Conservation (phyloP, 495 filamentous ascomycete genomes). For the Thermochaetoides thermophila region DNA sequence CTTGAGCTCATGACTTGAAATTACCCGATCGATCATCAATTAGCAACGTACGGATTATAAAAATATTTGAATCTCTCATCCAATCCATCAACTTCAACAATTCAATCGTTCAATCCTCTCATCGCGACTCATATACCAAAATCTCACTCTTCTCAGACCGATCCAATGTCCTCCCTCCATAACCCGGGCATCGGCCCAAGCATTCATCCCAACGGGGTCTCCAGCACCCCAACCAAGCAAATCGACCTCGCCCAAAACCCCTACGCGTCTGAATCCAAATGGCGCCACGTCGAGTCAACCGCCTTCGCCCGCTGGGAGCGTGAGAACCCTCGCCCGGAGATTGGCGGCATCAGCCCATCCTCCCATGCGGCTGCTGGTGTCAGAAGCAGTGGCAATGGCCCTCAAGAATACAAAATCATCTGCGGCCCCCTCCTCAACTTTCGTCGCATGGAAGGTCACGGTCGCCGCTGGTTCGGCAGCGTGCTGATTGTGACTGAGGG, state of each 20-base stretch:
- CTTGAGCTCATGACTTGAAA: no score
- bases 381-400: background rate
- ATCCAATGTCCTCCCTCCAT: background rate
- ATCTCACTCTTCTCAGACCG: no score
- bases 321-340: conserved; percentile 12
- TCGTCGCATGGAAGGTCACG: conserved; percentile 55
- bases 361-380: conserved; percentile 24
- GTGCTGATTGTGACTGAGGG: conserved; percentile 66
- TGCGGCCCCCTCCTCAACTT: conserved; percentile 79
- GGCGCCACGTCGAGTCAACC: conserved; percentile 39
- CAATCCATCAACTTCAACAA: no score
- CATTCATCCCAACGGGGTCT: conserved; percentile 1
- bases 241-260: no score
- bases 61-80: no score
- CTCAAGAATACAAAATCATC: conserved; percentile 38
- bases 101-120: no score
- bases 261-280: conserved; percentile 31
- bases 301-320: conserved; percentile 21
- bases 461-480: conserved; percentile 60
- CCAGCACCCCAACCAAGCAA: conserved; percentile 9
- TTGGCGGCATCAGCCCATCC: conserved; percentile 13
- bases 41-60: no score
- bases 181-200: background rate
- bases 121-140: no score
- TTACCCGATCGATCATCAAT: no score